These are phyloP conservation scores for Colletotrichum chlorophyti DNA, from an alignment of 2,329 filamentous ascomycete genomes.

Conservation along the genomic window DNA sequence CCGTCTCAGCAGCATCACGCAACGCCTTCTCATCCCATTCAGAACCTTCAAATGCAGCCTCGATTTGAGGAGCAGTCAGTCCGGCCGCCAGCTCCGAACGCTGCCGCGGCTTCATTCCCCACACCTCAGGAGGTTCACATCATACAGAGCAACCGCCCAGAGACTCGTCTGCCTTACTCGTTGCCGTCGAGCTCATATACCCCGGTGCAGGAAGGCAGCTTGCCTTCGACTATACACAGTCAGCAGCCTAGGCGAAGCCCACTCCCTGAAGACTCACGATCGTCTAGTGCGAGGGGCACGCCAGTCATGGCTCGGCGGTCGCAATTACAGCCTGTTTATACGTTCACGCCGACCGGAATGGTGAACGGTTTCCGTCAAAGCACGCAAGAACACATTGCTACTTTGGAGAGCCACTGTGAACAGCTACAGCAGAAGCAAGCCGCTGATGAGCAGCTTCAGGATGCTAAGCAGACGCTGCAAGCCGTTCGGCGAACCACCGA, in stretches of 20 bases:
- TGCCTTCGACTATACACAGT: slow-evolving; percentile 9
- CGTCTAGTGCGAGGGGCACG: slow-evolving; percentile 15
- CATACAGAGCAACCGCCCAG: slow-evolving; percentile 18
- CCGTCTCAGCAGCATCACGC: slow-evolving; percentile 4
- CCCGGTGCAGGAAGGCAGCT: slow-evolving; percentile 12
- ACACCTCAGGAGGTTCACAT: slow-evolving; percentile 19
- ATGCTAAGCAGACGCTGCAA: neutral
- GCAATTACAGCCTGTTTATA: slow-evolving; percentile 11
- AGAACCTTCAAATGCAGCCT: slow-evolving; percentile 15
- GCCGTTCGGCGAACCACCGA: slow-evolving; percentile 1
- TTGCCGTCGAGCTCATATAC: slow-evolving; percentile 17
- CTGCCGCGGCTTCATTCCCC: neutral
- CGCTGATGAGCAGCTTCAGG: slow-evolving; percentile 1
- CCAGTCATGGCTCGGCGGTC: slow-evolving; percentile 23
- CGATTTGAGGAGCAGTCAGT: slow-evolving; percentile 12
- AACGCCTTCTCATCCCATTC: neutral
- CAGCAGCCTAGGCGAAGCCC: slow-evolving; percentile 22
- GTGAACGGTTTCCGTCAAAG: slow-evolving; percentile 22
- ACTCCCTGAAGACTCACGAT: slow-evolving; percentile 14
- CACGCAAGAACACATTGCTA: neutral
- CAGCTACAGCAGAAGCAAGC: slow-evolving; percentile 6
- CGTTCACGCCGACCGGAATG: slow-evolving; percentile 15
- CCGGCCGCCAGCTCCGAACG: neutral
- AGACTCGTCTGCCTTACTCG: slow-evolving; percentile 9
- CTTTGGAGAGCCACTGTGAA: slow-evolving; percentile 13